phyloP scores from a whole-genome alignment of 2,329 filamentous ascomycete species.

The Ophiocordyceps unilateralis region DNA sequence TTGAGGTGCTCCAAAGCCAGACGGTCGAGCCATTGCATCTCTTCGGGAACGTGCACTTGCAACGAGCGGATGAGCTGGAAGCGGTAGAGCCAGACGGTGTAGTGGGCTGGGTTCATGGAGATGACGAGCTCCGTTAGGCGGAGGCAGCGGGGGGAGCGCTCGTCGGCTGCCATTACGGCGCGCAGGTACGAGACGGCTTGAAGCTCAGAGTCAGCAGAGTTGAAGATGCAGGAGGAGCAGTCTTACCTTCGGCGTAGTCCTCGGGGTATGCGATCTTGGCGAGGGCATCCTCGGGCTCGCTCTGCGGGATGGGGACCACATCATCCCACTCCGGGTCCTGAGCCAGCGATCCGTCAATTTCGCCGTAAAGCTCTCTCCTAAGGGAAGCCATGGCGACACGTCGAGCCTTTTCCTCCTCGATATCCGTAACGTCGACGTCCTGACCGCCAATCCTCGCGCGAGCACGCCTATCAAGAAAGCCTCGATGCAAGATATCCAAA shows the following conservation, averaged over 20 bases:
- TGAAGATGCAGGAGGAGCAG: background rate
- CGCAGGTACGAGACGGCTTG: slow-evolving; percentile 79
- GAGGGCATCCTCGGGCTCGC: slow-evolving; percentile 69
- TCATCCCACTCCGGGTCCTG: slow-evolving; percentile 69
- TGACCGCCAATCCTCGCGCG: slow-evolving; percentile 14
- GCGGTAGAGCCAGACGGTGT: slow-evolving; percentile 96
- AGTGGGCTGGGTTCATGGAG: slow-evolving; percentile 85
- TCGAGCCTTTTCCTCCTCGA: slow-evolving; percentile 27
- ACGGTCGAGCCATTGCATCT: slow-evolving; percentile 73
- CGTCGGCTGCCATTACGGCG: slow-evolving; percentile 78
- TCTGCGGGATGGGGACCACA: slow-evolving; percentile 63
- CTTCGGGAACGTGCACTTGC: slow-evolving; percentile 45
- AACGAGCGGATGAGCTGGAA: slow-evolving; percentile 60
- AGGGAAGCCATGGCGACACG: slow-evolving; percentile 33
- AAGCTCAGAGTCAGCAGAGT: background rate
- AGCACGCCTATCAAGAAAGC: slow-evolving; percentile 23
- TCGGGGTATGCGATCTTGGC: slow-evolving; percentile 86
- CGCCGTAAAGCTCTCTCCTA: slow-evolving; percentile 34
- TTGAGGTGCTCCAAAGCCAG: slow-evolving; percentile 75
- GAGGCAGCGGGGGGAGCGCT: slow-evolving; percentile 64
- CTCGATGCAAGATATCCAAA: slow-evolving; percentile 25
- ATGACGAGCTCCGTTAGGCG: slow-evolving; percentile 81
- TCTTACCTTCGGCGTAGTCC: slow-evolving; percentile 64
- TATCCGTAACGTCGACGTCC: slow-evolving; percentile 24
- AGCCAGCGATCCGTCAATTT: slow-evolving; percentile 25